Evolutionary conservation across 768 basidiomycete species (phyloP).

Genomic region (Cytidiella melzeri): DNA sequence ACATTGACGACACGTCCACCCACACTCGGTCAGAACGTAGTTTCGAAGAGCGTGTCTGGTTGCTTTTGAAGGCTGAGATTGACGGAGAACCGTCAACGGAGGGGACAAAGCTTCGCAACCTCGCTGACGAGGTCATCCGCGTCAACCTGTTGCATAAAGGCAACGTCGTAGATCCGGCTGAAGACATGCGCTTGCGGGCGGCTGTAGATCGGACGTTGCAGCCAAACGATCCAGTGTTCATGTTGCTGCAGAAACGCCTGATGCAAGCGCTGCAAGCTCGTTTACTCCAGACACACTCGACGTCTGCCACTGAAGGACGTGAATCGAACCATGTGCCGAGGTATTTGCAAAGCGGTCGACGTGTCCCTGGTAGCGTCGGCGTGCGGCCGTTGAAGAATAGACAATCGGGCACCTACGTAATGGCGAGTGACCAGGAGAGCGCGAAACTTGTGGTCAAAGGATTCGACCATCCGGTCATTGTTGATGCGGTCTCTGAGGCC

Average conservation of each 20-base stretch:
- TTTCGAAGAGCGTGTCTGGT: slow-evolving; percentile 61
- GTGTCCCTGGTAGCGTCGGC: slow-evolving; percentile 8
- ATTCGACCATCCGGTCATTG: slow-evolving; percentile 59
- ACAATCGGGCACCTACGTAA: neutral
- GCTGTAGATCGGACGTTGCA: slow-evolving; percentile 61
- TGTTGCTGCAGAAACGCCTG: slow-evolving; percentile 55
- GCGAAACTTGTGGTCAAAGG: slow-evolving; percentile 42
- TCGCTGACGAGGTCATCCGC: slow-evolving; percentile 69
- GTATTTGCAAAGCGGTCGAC: slow-evolving; percentile 19
- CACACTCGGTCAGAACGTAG: slow-evolving; percentile 20
- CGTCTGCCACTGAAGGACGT: neutral
- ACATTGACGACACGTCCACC: slow-evolving; percentile 5
- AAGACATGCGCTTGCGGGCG: slow-evolving; percentile 48
- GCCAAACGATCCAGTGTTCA: slow-evolving; percentile 59
- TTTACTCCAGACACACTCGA: slow-evolving; percentile 20
- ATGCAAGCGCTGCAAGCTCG: slow-evolving; percentile 32
- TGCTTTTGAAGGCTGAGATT: slow-evolving; percentile 54
- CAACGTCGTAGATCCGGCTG: slow-evolving; percentile 16
- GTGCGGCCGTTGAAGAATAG: slow-evolving; percentile 10
- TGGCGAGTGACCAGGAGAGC: neutral
- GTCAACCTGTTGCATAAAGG: slow-evolving; percentile 23
- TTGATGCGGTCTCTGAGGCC: slow-evolving; percentile 35
- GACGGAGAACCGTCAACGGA: slow-evolving; percentile 29
- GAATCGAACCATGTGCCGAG: slow-evolving; percentile 3
- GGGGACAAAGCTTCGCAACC: slow-evolving; percentile 54